Evolutionary conservation across 345 rosid genomes (phyloP), one percentile per base, ranked within the genome.

Genomic region (Clarkia xantiana): DNA sequence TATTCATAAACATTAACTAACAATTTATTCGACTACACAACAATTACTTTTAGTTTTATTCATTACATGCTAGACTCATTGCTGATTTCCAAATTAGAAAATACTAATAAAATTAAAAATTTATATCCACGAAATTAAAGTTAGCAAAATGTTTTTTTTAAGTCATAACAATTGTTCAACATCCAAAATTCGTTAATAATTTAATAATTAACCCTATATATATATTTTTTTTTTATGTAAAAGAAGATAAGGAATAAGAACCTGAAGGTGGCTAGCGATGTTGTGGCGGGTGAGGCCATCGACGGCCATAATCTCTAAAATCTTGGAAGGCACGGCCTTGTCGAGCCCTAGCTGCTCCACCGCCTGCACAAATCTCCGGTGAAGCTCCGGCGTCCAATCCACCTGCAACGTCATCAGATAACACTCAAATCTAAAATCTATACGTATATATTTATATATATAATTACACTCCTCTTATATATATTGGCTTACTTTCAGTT

Each of bases 301-400:
- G 44, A 84, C 84, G 36, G 84, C 90, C 96, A 91, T 91, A 10
- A 84, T 71, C 71, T 91, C 94, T 59, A 91, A 71, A 59, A 91
- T 91, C 64, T 90, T 74, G 2, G 98, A 91, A 46, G 98, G 98
- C 43, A 91, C 98, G 19, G 98, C 98, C 81, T 86, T 84, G 54
- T 91, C 98, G 54, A 91, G 72, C 4, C 98, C 98, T 14, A 91
- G 75, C 63, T 81, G 96, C 71, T 91, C 98, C 76, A 91, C 98
- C 45, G 98, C 98, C 50, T 86, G 87, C 49, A 91, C 96, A 39
- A 91, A 91, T 40, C 87, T 76, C 72, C 94, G 75, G 71, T 91
- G 98, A 71, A 91, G 59, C 56, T 84, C 98, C 56, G 95, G 85
- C 18, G 96, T 91, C 98, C 98, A 91, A 58, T 91, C 98, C 72